Evolutionary conservation across 2,329 filamentous ascomycete genomes (phyloP), one percentile per base, ranked within the genome.

Genomic region (Nemania diffusa): DNA sequence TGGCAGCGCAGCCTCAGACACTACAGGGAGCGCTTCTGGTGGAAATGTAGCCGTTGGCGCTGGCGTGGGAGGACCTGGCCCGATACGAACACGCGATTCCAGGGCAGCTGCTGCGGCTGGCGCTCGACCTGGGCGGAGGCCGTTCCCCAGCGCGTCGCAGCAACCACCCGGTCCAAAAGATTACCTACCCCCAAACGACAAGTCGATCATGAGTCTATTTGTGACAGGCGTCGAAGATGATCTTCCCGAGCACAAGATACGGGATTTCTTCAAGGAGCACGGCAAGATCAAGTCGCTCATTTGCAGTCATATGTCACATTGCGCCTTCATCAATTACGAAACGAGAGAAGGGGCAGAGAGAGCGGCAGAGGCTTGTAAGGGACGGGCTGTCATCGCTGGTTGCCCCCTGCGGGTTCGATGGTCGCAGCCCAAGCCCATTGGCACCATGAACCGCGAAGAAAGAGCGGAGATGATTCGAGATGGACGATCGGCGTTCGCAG

Each of bases 221-320:
- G 87, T 98, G 32, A 97, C 95, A 0, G 97, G 96, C 8, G 90
- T 99, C 1, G 96, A 99, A 79, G 96, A 99, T 77, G 96, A 99
- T 75, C 84, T 99, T 6, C 94, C 95, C 1, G 96, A 99, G 79
- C 90, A 94, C 80, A 94, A 94, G 75, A 85, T 99, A 27, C 92
- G 96, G 55, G 91, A 93, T 2, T 96, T 97, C 79, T 99, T 99
- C 83, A 89, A 93, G 68, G 87, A 88, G 20, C 94, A 94, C 74
- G 96, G 96, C 70, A 93, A 95, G 76, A 90, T 99, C 67, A 92
- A 96, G 74, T 97, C 94, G 27, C 83, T 99, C 17, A 91, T 99
- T 42, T 98, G 96, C 80, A 97, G 94, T 6, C 96, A 99, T 81
- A 94, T 97, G 83, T 95, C 95, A 17, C 96, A 98, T 77, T 98